Evolutionary conservation across 306 rosid species (phyloP), one percentile per base, ranked within the genome.

Genomic region (Urtica urens): DNA sequence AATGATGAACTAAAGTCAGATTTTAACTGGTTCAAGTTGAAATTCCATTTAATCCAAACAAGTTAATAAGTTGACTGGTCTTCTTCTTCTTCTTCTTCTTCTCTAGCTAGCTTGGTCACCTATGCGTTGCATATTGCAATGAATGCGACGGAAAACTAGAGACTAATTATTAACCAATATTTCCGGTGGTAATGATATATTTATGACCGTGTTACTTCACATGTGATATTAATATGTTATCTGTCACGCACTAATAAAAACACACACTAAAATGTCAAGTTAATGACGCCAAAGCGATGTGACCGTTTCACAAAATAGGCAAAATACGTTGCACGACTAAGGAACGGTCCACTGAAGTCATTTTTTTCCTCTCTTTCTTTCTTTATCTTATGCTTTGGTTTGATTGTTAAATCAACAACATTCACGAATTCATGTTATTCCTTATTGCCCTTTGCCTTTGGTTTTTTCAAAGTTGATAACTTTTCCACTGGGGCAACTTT

Each of bases 391-490:
- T 35, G 40, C 40, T 3, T 35, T 45, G 3, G 49, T 7, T 45
- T 45, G n/a, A 13, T 23, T 24, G 1, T 11, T 45, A 45, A n/a
- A 15, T 29, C 46, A 41, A 41, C 46, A 18, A 10, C 46, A 16
- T 41, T 7, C 46, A 6, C 20, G 46, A 41, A 14, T 12, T 16
- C 5, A 38, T 38, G 24, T 22, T 16, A 2, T 20, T 9, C 49
- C 23, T 45, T 3, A 18, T 5, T 24, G 12, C 14, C 14, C 11
- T 22, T 23, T 35, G 10, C 39, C 2, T 35, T 15, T 51, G 57
- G 60, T 55, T 58, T 64, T 53, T 21, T 48, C 68, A 71, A 46
- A 54, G 66, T 75, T 66, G 72, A 66, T 69, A n/a, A n/a, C n/a
- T n/a, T n/a, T n/a, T n/a, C n/a, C n/a, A n/a, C n/a, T n/a, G n/a